Evolutionary conservation across 2,329 filamentous ascomycete genomes (phyloP).

Genomic region (Phaeosphaeriaceae sp.): DNA sequence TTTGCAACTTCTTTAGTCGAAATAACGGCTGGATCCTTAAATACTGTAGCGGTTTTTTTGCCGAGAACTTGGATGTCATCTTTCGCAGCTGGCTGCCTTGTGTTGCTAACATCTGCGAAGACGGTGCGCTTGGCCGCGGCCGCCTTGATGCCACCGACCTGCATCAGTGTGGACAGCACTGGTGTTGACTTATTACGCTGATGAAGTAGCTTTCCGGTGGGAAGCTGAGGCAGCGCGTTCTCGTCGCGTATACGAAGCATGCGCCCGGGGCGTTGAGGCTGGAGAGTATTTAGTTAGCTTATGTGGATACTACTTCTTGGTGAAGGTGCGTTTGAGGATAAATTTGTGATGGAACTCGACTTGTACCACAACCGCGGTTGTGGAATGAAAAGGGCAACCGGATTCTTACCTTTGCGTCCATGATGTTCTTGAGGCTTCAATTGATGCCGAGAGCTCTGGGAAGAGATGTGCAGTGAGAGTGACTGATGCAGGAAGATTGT

Average conservation of each 20-base stretch:
- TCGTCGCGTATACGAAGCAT: slow-evolving; percentile 71
- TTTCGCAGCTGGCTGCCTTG: slow-evolving; percentile 51
- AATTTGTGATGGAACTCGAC: not conserved
- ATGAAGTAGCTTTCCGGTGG: slow-evolving; percentile 64
- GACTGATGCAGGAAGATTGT: slow-evolving; percentile 25
- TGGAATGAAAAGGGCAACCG: slow-evolving; percentile 8
- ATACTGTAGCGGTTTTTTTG: slow-evolving; percentile 45
- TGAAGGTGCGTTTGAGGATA: slow-evolving; percentile 10
- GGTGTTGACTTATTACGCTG: slow-evolving; percentile 81
- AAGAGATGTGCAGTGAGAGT: slow-evolving; percentile 23
- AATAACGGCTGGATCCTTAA: slow-evolving; percentile 40
- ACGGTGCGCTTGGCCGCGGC: slow-evolving; percentile 75
- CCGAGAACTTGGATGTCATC: slow-evolving; percentile 63
- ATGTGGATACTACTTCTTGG: slow-evolving; percentile 6
- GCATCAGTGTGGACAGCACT: slow-evolving; percentile 63
- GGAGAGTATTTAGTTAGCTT: slow-evolving; percentile 28
- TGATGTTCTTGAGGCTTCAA: slow-evolving; percentile 34
- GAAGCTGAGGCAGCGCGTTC: slow-evolving; percentile 60
- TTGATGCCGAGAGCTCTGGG: slow-evolving; percentile 22
- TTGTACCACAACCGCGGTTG: not conserved
- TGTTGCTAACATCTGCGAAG: slow-evolving; percentile 84
- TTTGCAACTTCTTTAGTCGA: slow-evolving; percentile 50
- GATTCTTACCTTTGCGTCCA: slow-evolving; percentile 54
- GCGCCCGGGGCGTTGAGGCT: slow-evolving; percentile 74
- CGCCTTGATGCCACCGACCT: slow-evolving; percentile 65